These are phyloP conservation scores for Cylindrodendrum hubeiense DNA, from an alignment of 2,329 filamentous ascomycete genomes.

Conservation along the genomic window DNA sequence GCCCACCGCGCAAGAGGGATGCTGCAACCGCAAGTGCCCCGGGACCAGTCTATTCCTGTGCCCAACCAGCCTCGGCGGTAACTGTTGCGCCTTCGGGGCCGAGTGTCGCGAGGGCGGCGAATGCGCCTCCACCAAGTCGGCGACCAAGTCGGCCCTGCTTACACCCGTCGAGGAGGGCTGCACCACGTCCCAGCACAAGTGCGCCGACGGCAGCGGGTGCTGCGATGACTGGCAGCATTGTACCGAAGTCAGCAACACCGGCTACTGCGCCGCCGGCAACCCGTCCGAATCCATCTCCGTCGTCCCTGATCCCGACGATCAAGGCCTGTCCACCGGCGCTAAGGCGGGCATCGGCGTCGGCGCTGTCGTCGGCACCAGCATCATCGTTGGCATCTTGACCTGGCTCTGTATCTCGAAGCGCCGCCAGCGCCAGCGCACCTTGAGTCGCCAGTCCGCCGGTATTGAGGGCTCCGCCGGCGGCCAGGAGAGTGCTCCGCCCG, in stretches of 20 bases:
- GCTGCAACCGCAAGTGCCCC: constrained; percentile 57
- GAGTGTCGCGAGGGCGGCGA: constrained; percentile 53
- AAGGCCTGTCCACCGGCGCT: constrained; percentile 60
- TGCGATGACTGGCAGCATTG: constrained; percentile 61
- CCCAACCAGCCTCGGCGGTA: constrained; percentile 56
- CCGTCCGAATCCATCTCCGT: constrained; percentile 49
- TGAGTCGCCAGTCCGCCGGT: constrained; percentile 24
- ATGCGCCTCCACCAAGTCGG: constrained; percentile 51
- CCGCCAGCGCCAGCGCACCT: constrained; percentile 45
- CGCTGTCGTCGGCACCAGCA: constrained; percentile 57
- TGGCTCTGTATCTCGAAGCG: constrained; percentile 62
- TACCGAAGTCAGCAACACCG: constrained; percentile 50
- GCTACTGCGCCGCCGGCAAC: constrained; percentile 55
- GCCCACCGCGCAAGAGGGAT: constrained; percentile 46
- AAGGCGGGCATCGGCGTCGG: constrained; percentile 70
- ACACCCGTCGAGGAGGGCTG: constrained; percentile 57
- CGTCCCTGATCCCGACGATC: constrained; percentile 40
- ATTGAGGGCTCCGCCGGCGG: constrained; percentile 33
- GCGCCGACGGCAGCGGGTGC: constrained; percentile 62
- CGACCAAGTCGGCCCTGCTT: constrained; percentile 44
- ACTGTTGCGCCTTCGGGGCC: constrained; percentile 62
- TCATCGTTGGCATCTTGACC: constrained; percentile 56
- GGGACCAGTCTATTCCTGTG: constrained; percentile 59
- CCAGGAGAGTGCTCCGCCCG: constrained; percentile 25
- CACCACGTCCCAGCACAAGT: constrained; percentile 58